Conservation (phyloP, 2,329 filamentous ascomycete species). For the Beauveria pseudobassiana region DNA sequence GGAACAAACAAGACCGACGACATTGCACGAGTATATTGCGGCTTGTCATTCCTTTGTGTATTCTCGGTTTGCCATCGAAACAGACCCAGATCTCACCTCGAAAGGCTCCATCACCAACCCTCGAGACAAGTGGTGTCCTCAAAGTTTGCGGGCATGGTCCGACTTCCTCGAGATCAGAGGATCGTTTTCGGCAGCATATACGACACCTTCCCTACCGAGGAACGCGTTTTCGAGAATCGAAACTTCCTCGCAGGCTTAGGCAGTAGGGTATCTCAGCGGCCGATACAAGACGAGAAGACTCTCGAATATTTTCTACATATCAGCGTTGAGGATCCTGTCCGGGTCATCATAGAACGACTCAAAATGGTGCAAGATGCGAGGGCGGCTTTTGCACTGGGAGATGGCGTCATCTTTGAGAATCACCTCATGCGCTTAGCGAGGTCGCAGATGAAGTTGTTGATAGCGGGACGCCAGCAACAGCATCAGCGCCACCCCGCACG, state of each 20-base stretch:
- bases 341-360: conserved; percentile 24
- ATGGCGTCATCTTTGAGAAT: conserved; percentile 27
- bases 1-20: background rate
- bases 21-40: conserved; percentile 18
- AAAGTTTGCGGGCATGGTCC: conserved; percentile 20
- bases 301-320: conserved; percentile 23
- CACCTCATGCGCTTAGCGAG: conserved; percentile 21
- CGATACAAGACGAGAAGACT: conserved; percentile 21
- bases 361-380: conserved; percentile 15
- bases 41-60: conserved; percentile 22
- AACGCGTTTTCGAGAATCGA: too few species aligned
- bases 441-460: conserved; percentile 21
- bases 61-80: conserved; percentile 19
- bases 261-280: conserved; percentile 14
- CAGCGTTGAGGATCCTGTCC: conserved; percentile 24
- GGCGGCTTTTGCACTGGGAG: conserved; percentile 18
- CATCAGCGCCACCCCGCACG: conserved; percentile 4
- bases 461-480: conserved; percentile 14
- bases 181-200: too few species aligned
- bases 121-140: conserved; percentile 22
- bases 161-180: background rate
- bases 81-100: conserved; percentile 18
- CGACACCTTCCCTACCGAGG: too few species aligned
- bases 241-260: conserved; percentile 14
- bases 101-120: conserved; percentile 24